phyloP scores from a whole-genome alignment of 2,329 filamentous ascomycete genomes.

The Podosphaera xanthii region DNA sequence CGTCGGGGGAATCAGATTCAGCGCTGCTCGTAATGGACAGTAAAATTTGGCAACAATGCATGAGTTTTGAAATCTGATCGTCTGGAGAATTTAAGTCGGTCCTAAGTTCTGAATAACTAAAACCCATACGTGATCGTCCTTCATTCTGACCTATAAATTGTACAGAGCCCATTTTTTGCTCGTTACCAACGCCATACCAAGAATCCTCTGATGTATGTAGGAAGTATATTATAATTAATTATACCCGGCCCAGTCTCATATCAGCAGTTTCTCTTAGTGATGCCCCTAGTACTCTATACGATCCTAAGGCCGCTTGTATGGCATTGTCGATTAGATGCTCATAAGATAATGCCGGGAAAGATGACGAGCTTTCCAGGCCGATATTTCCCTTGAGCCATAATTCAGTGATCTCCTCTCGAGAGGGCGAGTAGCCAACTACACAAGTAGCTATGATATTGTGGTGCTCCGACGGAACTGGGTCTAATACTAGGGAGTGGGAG shows the following conservation, averaged over 20 bases:
- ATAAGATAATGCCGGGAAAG: constrained; percentile 18
- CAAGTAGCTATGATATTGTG: constrained; percentile 57
- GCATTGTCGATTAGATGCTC: constrained; percentile 38
- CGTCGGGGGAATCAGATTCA: no score
- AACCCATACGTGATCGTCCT: no score
- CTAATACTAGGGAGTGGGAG: constrained; percentile 36
- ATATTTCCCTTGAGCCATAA: constrained; percentile 73
- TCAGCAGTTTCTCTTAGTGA: constrained; percentile 34
- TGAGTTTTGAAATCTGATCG: no score
- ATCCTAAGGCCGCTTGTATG: constrained; percentile 35
- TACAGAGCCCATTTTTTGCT: not conserved
- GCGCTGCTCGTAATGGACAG: no score
- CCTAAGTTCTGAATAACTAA: no score
- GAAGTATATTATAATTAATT: not conserved
- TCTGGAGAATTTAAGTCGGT: no score
- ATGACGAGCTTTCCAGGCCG: constrained; percentile 16
- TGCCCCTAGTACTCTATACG: constrained; percentile 34
- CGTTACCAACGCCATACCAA: not conserved
- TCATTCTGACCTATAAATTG: no score
- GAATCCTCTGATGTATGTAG: not conserved
- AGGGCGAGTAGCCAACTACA: constrained; percentile 72
- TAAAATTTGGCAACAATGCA: no score
- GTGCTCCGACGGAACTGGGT: constrained; percentile 67
- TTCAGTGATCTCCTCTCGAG: constrained; percentile 77
- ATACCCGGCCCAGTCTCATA: constrained; percentile 13